These are phyloP conservation scores for Limnanthes douglasii DNA, from an alignment of 345 rosid genomes.

Conservation along the genomic window DNA sequence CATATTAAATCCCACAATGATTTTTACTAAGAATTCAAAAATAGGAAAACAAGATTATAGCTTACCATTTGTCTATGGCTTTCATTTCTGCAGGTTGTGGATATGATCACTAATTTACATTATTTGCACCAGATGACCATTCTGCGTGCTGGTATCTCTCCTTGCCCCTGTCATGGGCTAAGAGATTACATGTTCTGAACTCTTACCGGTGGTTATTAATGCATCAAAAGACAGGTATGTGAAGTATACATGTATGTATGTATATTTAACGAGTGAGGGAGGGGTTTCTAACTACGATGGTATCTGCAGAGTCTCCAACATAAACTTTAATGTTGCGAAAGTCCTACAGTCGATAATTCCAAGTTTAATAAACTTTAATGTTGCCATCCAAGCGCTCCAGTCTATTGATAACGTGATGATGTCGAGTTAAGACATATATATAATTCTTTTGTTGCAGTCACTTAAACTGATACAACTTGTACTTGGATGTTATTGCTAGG, in stretches of 20 bases:
- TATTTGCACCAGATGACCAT: conserved; percentile 88
- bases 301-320: conserved; percentile 74
- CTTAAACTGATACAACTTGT: not conserved
- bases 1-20: not conserved
- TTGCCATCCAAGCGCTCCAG: conserved; percentile 69
- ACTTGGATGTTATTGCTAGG: too few relatives aligned
- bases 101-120: conserved; percentile 64
- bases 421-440: conserved; percentile 27
- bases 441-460: too few relatives aligned
- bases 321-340: conserved; percentile 90
- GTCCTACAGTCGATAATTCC: conserved; percentile 71
- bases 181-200: conserved; percentile 77
- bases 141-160: conserved; percentile 67
- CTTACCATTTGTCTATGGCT: not conserved
- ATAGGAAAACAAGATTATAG: not conserved
- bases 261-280: conserved; percentile 7
- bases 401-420: conserved; percentile 66
- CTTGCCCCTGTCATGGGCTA: conserved; percentile 88
- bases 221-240: conserved; percentile 82
- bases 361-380: conserved; percentile 70
- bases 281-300: conserved; percentile 1
- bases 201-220: conserved; percentile 57
- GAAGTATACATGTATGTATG: not conserved
- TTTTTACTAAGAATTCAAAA: not conserved
- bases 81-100: conserved; percentile 45